Evolutionary conservation across 129 eudicot species (phyloP).

Genomic region (Gnaphalium uliginosum): DNA sequence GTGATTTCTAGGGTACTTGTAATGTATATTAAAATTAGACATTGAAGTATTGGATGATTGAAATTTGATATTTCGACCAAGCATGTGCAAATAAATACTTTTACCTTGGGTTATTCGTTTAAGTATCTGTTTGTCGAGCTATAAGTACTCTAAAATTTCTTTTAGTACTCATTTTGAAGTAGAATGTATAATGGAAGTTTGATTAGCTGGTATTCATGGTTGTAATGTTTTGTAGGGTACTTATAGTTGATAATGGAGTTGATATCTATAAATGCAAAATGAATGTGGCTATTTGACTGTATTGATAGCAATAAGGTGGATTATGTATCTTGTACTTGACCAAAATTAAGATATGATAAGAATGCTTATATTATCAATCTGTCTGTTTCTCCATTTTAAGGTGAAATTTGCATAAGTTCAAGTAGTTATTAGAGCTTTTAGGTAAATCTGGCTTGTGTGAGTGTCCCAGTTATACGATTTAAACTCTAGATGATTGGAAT

Average conservation of each 20-base stretch:
- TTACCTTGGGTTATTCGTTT: background rate
- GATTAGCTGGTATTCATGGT: background rate
- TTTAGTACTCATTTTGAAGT: background rate
- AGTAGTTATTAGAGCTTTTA: slow-evolving; percentile 15
- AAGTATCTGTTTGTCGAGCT: no score
- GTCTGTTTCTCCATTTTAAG: background rate
- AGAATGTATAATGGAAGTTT: background rate
- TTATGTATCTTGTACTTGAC: background rate
- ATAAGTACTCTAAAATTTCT: background rate
- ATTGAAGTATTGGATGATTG: background rate
- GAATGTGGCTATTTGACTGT: background rate
- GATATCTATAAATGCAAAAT: background rate
- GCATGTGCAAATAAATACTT: background rate
- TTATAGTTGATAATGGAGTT: background rate
- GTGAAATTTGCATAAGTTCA: background rate
- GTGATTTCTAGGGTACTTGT: slow-evolving; percentile 19
- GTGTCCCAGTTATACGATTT: background rate
- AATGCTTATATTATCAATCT: background rate
- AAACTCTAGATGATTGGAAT: slow-evolving; percentile 14
- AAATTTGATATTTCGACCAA: slow-evolving; percentile 6
- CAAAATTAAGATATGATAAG: background rate
- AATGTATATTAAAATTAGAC: background rate
- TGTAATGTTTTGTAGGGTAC: background rate
- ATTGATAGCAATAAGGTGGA: background rate
- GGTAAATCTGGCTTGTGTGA: slow-evolving; percentile 3